phyloP scores from a whole-genome alignment of 768 basidiomycete genomes.

The Mycena albidolilacea region DNA sequence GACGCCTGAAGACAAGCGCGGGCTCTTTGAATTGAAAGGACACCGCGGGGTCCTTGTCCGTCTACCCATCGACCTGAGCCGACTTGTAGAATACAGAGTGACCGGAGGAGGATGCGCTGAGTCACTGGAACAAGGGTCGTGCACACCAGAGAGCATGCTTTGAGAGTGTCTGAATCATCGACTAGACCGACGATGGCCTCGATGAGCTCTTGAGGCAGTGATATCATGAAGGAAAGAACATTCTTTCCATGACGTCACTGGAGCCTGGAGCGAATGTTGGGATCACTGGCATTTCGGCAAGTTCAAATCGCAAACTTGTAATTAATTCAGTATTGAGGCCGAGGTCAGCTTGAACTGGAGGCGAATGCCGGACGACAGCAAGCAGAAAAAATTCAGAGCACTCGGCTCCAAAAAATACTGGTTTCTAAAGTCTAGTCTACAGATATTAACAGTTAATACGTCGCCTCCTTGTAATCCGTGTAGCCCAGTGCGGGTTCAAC shows the following conservation, averaged over 20 bases:
- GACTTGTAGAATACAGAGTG: background rate
- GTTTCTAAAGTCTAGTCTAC: too few species aligned
- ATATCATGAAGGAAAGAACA: too few species aligned
- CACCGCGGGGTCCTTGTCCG: background rate
- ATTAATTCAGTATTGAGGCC: too few species aligned
- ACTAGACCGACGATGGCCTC: constrained; percentile 7
- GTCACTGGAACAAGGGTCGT: background rate
- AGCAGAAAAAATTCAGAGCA: too few species aligned
- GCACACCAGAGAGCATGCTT: constrained; percentile 1
- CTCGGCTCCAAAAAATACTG: too few species aligned
- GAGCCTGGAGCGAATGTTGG: too few species aligned
- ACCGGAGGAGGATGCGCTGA: constrained; percentile 14
- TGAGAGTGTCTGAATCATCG: constrained; percentile 11
- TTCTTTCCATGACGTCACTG: too few species aligned
- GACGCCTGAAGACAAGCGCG: background rate
- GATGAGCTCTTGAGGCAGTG: constrained; percentile 18
- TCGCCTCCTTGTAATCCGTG: constrained; percentile 54
- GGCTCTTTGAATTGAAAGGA: background rate
- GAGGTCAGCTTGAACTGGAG: too few species aligned
- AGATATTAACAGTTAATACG: constrained; percentile 1
- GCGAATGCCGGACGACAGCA: too few species aligned
- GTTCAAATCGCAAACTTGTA: too few species aligned
- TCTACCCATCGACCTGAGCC: background rate
- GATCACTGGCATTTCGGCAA: too few species aligned
- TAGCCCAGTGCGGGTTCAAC: constrained; percentile 51